Conservation (phyloP, 2,329 filamentous ascomycete species). For the Epichloe scottii region DNA sequence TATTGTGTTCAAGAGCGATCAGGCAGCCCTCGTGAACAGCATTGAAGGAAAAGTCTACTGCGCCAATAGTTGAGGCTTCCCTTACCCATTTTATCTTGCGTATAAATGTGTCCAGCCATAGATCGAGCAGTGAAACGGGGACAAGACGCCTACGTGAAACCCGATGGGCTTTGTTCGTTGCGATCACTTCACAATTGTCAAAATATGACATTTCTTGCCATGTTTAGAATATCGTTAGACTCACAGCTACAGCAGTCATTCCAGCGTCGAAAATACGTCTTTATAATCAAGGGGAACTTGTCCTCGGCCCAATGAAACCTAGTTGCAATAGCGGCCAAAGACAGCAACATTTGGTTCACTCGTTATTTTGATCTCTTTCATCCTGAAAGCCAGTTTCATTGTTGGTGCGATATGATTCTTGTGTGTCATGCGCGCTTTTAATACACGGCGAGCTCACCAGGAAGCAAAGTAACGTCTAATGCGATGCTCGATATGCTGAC, state of each 20-base stretch:
- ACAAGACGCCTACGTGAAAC: neutral
- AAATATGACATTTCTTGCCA: too few species aligned
- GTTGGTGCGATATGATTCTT: neutral
- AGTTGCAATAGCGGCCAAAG: neutral
- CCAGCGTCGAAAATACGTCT: too few species aligned
- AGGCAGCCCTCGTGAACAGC: neutral
- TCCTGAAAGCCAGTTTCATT: neutral
- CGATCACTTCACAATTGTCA: neutral
- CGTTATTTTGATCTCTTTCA: neutral
- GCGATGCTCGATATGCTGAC: neutral
- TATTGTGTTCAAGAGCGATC: neutral
- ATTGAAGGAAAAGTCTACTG: neutral
- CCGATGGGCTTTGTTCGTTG: neutral
- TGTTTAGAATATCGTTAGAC: too few species aligned
- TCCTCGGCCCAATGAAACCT: neutral
- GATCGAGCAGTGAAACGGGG: neutral
- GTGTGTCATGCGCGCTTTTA: neutral
- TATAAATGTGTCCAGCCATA: neutral
- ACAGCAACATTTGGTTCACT: neutral
- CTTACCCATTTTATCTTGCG: neutral
- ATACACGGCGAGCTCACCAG: neutral
- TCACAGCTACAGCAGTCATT: too few species aligned
- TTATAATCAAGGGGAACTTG: neutral
- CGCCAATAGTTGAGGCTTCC: neutral
- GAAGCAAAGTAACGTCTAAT: neutral